Evolutionary conservation across 2,329 filamentous ascomycete species (phyloP), one percentile per base, ranked within the genome.

Genomic region (Phialemonium atrogriseum): DNA sequence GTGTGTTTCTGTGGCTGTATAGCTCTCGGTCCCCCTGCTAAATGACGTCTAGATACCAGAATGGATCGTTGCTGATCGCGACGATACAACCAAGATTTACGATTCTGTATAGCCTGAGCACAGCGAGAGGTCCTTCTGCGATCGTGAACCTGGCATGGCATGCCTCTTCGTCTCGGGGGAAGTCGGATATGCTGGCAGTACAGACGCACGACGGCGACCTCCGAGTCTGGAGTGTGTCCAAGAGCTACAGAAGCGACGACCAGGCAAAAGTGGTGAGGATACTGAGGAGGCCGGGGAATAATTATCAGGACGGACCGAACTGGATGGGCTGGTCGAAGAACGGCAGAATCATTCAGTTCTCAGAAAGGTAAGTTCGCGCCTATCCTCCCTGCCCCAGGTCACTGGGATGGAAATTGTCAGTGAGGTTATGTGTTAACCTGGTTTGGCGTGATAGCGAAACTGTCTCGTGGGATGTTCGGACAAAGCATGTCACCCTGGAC

Each of bases 301-400:
- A 78, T 42, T 78, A 73, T 43, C 64, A 76, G 20, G 62, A 76
- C 3, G 86, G 86, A 2, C 81, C 84, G 22, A 94, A 94, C 53
- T 98, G 91, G 91, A 88, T 95, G 68, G 83, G 79, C 13, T 98
- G 91, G 91, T 96, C 91, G 0, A 96, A 95, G 61, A 96, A 94
- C 62, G 91, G 91, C 23, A 82, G 88, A 44, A 87, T 98, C 43
- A 78, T 98, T 41, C 91, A 98, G 58, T 88, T 79, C 57, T 83
- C 84, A 5, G 86, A 95, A 58, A 78, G 80, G 88, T 94, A 68
- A 64, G 84, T 75, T 33, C 5, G 24, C 34, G 32, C 21, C 5
- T 22, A 15, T 29, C 22, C 15, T 16, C 27, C 22, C 17, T 25
- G 26, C 35, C 37, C 27, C 40, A 32, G 33, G 49, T 49, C 46